Evolutionary conservation across 2,329 filamentous ascomycete species (phyloP).

Genomic region (Bipolaris zeicola): DNA sequence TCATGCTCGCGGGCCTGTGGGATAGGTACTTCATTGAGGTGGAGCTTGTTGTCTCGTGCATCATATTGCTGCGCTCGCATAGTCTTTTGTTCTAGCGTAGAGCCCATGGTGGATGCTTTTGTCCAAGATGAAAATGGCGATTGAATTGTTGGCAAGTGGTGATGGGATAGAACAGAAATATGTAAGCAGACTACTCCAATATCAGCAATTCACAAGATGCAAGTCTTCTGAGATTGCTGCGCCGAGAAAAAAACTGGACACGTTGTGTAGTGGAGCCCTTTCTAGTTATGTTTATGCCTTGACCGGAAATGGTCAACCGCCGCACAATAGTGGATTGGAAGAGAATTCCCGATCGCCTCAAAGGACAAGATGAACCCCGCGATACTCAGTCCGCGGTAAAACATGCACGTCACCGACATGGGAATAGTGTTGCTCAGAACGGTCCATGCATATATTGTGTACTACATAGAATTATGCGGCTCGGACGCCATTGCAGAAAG

Average conservation of each 20-base stretch:
- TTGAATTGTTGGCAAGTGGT: not conserved
- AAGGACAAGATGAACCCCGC: conserved; percentile 2
- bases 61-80: conserved; percentile 43
- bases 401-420: not conserved
- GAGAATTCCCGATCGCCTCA: conserved; percentile 16
- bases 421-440: not conserved
- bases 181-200: not conserved
- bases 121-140: not conserved
- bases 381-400: conserved; percentile 1
- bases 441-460: conserved; percentile 1
- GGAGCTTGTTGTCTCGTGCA: conserved; percentile 43
- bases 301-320: conserved; percentile 19
- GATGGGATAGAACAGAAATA: not conserved
- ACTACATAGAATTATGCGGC: conserved; percentile 1
- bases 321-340: conserved; percentile 8
- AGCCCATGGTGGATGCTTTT: conserved; percentile 17
- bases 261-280: conserved; percentile 4
- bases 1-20: conserved; percentile 52
- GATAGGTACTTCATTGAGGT: conserved; percentile 54
- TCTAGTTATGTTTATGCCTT: conserved; percentile 3
- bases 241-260: conserved; percentile 1
- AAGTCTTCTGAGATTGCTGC: not conserved
- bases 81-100: conserved; percentile 23
- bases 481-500: not conserved
- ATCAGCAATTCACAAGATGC: not conserved